A percentile compares a stretch with the other conserved stretches of the same genome.
These are phyloP conservation scores for Daucus carota DNA, from an alignment of 129 eudicot genomes.

Conservation along the genomic window DNA sequence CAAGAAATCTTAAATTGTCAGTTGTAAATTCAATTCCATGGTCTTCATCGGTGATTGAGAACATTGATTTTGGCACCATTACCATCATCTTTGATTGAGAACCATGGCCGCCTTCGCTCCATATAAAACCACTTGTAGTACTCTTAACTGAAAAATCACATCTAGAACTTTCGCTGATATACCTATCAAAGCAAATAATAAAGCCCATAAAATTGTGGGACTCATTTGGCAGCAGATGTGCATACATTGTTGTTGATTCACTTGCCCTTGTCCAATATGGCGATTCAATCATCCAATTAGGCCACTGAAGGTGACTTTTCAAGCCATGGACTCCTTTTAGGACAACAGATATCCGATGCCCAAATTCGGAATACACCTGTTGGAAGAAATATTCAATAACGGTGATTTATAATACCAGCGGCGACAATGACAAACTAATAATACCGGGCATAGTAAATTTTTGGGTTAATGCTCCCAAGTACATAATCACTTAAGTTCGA, in stretches of 20 bases:
- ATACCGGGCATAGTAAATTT: no score
- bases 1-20: neutral
- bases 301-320: neutral
- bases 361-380: neutral
- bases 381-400: no score
- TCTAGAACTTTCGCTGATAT: no score
- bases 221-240: neutral
- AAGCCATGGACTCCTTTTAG: no score
- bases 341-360: neutral
- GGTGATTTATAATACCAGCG: no score
- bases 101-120: no score
- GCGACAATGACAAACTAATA: no score
- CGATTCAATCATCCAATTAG: no score
- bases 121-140: no score
- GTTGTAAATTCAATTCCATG: neutral
- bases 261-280: neutral
- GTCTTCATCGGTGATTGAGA: neutral
- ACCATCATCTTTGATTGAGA: neutral
- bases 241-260: neutral
- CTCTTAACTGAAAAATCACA: no score
- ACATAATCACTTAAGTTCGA: no score
- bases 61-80: neutral
- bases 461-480: no score
- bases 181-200: neutral
- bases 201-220: neutral